Conservation (phyloP, 2,329 filamentous ascomycete genomes). For the Periconia sp. region DNA sequence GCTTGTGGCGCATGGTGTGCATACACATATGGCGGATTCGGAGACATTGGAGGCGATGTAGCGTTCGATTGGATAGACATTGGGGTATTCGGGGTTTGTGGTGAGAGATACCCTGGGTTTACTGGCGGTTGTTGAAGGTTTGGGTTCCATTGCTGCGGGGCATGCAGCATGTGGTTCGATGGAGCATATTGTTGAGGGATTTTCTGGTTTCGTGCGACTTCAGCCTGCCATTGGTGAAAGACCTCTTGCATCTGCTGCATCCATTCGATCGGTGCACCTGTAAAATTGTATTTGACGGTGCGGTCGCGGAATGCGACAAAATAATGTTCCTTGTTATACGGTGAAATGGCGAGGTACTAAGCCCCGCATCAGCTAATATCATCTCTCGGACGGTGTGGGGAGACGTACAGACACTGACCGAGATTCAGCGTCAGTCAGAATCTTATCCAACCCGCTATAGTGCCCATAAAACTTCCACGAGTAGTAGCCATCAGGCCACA, state of each 20-base stretch:
- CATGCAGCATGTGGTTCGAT: slow-evolving; percentile 6
- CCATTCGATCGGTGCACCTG: slow-evolving; percentile 37
- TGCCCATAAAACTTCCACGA: slow-evolving; percentile 41
- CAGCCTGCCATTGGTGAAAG: slow-evolving; percentile 35
- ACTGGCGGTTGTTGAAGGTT: slow-evolving; percentile 9
- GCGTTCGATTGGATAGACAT: slow-evolving; percentile 8
- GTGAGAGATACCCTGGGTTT: slow-evolving; percentile 1
- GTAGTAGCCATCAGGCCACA: slow-evolving; percentile 38
- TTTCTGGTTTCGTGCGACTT: slow-evolving; percentile 24
- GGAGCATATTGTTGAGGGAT: slow-evolving; percentile 13
- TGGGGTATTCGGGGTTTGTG: slow-evolving; percentile 11
- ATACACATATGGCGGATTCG: slow-evolving; percentile 19
- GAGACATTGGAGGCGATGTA: slow-evolving; percentile 22
- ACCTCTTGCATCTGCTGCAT: slow-evolving; percentile 41
- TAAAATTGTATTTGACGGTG: slow-evolving; percentile 43
- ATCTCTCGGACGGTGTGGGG: background rate
- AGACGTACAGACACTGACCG: slow-evolving; percentile 35
- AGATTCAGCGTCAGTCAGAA: slow-evolving; percentile 32
- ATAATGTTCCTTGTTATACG: slow-evolving; percentile 40
- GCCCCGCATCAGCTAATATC: background rate
- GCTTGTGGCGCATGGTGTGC: slow-evolving; percentile 12
- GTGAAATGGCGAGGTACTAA: slow-evolving; percentile 43
- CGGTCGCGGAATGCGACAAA: slow-evolving; percentile 40
- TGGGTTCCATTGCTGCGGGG: slow-evolving; percentile 12
- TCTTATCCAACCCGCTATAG: slow-evolving; percentile 35